Conservation (phyloP, 2,329 filamentous ascomycete genomes). For the Pseudocercospora crystallina region DNA sequence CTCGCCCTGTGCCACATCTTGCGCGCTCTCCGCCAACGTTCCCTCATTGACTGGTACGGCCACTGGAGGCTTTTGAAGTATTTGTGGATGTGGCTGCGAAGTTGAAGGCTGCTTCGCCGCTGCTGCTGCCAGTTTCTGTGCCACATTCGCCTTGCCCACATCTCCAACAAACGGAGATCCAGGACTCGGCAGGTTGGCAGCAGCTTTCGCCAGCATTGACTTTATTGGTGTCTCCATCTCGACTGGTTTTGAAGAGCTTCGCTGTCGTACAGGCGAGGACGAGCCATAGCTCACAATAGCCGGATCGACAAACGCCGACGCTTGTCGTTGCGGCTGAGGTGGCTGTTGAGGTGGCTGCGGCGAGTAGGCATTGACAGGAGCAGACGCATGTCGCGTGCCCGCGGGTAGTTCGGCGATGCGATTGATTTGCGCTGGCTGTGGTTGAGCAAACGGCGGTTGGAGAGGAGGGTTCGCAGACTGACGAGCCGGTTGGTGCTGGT, state of each 20-base stretch:
- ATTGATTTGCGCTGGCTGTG: slow-evolving; percentile 8
- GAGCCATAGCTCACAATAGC: slow-evolving; percentile 71
- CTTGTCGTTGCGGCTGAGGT: slow-evolving; percentile 35
- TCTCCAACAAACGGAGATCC: slow-evolving; percentile 41
- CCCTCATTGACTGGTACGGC: slow-evolving; percentile 9
- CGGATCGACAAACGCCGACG: slow-evolving; percentile 68
- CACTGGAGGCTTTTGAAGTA: slow-evolving; percentile 3
- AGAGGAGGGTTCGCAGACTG: slow-evolving; percentile 4
- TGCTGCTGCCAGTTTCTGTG: slow-evolving; percentile 25
- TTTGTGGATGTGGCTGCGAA: neutral
- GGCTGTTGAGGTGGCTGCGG: slow-evolving; percentile 23
- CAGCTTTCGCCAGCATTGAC: slow-evolving; percentile 36
- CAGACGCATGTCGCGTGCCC: slow-evolving; percentile 10
- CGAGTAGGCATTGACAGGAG: slow-evolving; percentile 13
- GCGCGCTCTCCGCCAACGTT: slow-evolving; percentile 2
- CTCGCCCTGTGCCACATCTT: slow-evolving; percentile 22
- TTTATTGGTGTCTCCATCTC: slow-evolving; percentile 46
- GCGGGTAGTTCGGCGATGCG: slow-evolving; percentile 26
- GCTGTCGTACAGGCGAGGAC: slow-evolving; percentile 29
- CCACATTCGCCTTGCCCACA: slow-evolving; percentile 25
- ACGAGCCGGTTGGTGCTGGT: slow-evolving; percentile 9
- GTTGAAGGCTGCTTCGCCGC: slow-evolving; percentile 6
- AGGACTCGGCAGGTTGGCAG: slow-evolving; percentile 37
- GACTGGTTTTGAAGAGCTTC: slow-evolving; percentile 22
- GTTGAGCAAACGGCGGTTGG: slow-evolving; percentile 11